These are phyloP conservation scores for Aspergillus wentii DNA, from an alignment of 495 filamentous ascomycete species.

Conservation along the genomic window DNA sequence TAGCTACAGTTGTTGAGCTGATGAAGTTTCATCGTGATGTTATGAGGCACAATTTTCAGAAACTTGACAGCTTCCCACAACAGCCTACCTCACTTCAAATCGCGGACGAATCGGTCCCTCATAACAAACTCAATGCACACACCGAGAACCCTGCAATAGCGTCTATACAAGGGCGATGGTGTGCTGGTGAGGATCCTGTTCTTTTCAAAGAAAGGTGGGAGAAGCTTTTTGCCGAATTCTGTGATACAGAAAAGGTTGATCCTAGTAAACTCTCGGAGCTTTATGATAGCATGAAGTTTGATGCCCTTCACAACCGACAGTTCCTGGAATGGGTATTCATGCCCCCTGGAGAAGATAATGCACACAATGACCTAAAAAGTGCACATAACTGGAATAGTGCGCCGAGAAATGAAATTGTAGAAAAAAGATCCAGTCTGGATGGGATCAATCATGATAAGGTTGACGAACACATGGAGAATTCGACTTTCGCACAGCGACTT, in stretches of 20 bases:
- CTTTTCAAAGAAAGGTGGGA: slow-evolving; percentile 97
- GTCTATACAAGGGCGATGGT: slow-evolving; percentile 88
- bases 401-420: slow-evolving; percentile 25
- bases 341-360: slow-evolving; percentile 53
- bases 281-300: slow-evolving; percentile 99
- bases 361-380: too few species aligned
- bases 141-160: slow-evolving; percentile 49
- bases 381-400: slow-evolving; percentile 19
- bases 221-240: slow-evolving; percentile 95
- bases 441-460: slow-evolving; percentile 14
- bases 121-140: slow-evolving; percentile 7
- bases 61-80: slow-evolving; percentile 59
- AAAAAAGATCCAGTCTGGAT: slow-evolving; percentile 22
- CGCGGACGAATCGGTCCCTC: slow-evolving; percentile 27
- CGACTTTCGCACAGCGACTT: slow-evolving; percentile 43
- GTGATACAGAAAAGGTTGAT: slow-evolving; percentile 94
- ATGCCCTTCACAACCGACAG: slow-evolving; percentile 91
- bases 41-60: slow-evolving; percentile 87
- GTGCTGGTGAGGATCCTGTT: slow-evolving; percentile 89
- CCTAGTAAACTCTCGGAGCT: slow-evolving; percentile 97
- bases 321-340: slow-evolving; percentile 99
- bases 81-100: slow-evolving; percentile 30
- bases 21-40: slow-evolving; percentile 96
- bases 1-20: slow-evolving; percentile 84
- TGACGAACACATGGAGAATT: slow-evolving; percentile 32